Evolutionary conservation across 1,139 yeast genomes (phyloP).

Genomic region (Taiozyma sp.): DNA sequence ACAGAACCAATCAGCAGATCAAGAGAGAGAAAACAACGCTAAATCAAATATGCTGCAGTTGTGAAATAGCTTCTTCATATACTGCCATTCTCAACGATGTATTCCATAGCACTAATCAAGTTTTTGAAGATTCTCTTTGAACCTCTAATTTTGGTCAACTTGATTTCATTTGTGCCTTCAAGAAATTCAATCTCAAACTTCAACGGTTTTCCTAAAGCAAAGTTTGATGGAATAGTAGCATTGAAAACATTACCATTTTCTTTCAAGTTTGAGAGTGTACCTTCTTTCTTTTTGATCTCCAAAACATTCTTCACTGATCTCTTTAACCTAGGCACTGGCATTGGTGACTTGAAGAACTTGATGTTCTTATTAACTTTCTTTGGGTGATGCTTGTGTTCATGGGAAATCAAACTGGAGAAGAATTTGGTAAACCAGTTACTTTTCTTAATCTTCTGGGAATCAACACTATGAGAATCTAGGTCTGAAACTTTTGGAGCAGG

Average conservation of each 20-base stretch:
- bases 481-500: constrained; percentile 40
- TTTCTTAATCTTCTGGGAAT: constrained; percentile 15
- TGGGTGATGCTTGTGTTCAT: constrained; percentile 5
- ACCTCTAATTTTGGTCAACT: constrained; percentile 48
- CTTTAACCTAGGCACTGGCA: constrained; percentile 19
- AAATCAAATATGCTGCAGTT: neutral
- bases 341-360: constrained; percentile 13
- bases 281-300: constrained; percentile 45
- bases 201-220: constrained; percentile 42
- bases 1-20: neutral
- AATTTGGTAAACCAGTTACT: constrained; percentile 25
- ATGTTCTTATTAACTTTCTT: neutral
- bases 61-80: neutral
- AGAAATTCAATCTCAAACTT: constrained; percentile 42
- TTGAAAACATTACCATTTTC: constrained; percentile 37
- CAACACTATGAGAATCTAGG: constrained; percentile 1
- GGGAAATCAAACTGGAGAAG: constrained; percentile 16
- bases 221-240: constrained; percentile 45
- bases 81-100: constrained; percentile 31
- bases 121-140: constrained; percentile 50
- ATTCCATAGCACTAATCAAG: constrained; percentile 38
- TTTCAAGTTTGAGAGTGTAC: constrained; percentile 37
- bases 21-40: neutral
- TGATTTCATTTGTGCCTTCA: constrained; percentile 27
- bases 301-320: constrained; percentile 28